These are phyloP conservation scores for Scheffersomyces illinoinensis DNA, from an alignment of 1,139 yeast genomes.

Conservation along the genomic window DNA sequence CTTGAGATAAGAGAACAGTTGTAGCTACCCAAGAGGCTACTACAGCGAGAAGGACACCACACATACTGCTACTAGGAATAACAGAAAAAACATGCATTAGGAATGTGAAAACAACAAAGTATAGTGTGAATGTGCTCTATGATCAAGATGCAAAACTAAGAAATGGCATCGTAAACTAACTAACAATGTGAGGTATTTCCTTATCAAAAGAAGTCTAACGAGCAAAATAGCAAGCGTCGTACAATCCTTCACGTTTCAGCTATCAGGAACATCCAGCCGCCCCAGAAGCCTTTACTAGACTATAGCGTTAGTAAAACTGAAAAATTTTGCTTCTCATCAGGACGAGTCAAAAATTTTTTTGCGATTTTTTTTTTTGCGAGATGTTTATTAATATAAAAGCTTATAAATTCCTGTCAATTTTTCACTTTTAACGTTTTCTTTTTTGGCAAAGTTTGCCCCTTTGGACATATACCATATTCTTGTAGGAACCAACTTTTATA, in stretches of 20 bases:
- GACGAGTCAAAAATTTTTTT: conserved; percentile 11
- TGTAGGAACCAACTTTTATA: background rate
- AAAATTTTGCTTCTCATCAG: background rate
- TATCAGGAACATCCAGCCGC: background rate
- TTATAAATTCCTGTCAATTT: conserved; percentile 3
- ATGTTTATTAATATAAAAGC: background rate
- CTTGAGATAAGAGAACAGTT: background rate
- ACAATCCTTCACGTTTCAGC: background rate
- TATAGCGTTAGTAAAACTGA: background rate
- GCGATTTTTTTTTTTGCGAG: background rate
- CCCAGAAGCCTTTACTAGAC: background rate
- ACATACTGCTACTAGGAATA: background rate
- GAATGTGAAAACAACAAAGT: too few relatives aligned
- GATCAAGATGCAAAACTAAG: too few relatives aligned
- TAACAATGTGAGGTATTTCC: too few relatives aligned
- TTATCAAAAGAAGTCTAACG: too few relatives aligned
- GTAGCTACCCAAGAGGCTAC: background rate
- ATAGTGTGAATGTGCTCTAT: background rate
- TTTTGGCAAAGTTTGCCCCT: conserved; percentile 49
- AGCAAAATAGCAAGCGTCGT: too few relatives aligned
- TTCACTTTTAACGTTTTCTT: conserved; percentile 22
- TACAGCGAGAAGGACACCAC: background rate
- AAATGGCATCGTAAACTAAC: too few relatives aligned
- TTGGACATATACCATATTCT: conserved; percentile 11
- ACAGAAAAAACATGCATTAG: too few relatives aligned